Evolutionary conservation across 805 yeast species (phyloP).

Genomic region (Novakomyces olei): DNA sequence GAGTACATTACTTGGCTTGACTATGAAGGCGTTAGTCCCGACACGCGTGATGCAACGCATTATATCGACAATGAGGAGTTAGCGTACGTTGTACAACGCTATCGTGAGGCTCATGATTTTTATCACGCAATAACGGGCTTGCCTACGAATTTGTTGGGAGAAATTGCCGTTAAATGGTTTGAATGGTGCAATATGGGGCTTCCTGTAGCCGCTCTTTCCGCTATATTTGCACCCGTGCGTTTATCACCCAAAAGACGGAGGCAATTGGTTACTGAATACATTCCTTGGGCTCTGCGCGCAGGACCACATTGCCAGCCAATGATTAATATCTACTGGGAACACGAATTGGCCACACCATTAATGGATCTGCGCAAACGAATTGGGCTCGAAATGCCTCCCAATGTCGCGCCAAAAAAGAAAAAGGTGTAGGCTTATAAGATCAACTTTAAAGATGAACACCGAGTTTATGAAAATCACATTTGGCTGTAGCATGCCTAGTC

Average conservation of each 20-base stretch:
- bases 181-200: slow-evolving; percentile 81
- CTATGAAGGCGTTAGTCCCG: slow-evolving; percentile 78
- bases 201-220: slow-evolving; percentile 87
- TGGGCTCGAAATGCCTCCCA: slow-evolving; percentile 56
- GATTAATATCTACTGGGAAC: slow-evolving; percentile 82
- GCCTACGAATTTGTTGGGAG: slow-evolving; percentile 91
- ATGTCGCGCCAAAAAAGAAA: no score
- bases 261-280: slow-evolving; percentile 41
- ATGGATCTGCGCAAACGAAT: slow-evolving; percentile 46
- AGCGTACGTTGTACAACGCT: slow-evolving; percentile 82
- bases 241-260: slow-evolving; percentile 38
- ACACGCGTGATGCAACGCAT: slow-evolving; percentile 70
- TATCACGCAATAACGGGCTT: slow-evolving; percentile 79
- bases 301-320: slow-evolving; percentile 53
- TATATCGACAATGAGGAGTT: slow-evolving; percentile 75
- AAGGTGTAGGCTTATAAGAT: no score
- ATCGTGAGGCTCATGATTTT: slow-evolving; percentile 91
- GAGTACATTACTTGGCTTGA: slow-evolving; percentile 67
- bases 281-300: slow-evolving; percentile 66
- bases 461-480: no score
- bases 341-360: slow-evolving; percentile 46
- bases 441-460: no score
- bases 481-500: no score
- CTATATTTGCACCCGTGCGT: slow-evolving; percentile 63
- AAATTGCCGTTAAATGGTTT: slow-evolving; percentile 59